A percentile compares a stretch with the other conserved stretches of the same genome.
phyloP scores from a whole-genome alignment of 2,329 filamentous ascomycete species.

The Trichoderma atroviride region DNA sequence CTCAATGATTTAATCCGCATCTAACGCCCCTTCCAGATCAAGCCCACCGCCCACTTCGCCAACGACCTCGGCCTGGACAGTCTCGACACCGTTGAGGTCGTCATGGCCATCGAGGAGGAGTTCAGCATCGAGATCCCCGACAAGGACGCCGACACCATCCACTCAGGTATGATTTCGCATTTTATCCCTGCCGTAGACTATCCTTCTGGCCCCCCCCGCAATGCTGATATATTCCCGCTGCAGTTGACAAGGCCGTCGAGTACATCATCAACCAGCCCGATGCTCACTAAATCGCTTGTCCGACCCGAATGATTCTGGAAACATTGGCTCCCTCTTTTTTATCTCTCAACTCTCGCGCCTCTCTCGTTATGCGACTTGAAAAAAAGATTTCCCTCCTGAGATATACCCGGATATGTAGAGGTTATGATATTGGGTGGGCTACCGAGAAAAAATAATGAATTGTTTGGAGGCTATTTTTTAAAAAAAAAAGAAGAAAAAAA shows the following conservation, averaged over 20 bases:
- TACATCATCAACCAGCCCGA: constrained; percentile 94
- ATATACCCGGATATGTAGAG: constrained; percentile 18
- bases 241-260: constrained; percentile 91
- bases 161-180: constrained; percentile 71
- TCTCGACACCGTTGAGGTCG: constrained; percentile 97
- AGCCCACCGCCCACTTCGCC: constrained; percentile 81
- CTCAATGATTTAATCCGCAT: constrained; percentile 22
- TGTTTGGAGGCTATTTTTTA: not conserved
- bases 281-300: constrained; percentile 61
- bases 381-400: not conserved
- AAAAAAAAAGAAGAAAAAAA: not conserved
- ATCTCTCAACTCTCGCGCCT: not conserved
- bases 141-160: constrained; percentile 92
- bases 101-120: constrained; percentile 98
- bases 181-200: no score
- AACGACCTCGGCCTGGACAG: constrained; percentile 97
- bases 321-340: not conserved
- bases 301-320: constrained; percentile 22
- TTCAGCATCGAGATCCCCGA: constrained; percentile 96
- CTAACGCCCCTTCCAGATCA: constrained; percentile 63
- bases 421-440: not conserved
- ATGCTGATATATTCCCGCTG: constrained; percentile 23
- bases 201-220: not conserved
- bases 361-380: constrained; percentile 14
- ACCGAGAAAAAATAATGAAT: constrained; percentile 1